Conservation (phyloP, 805 yeast species). For the Aciculoconidium aculeatum region DNA sequence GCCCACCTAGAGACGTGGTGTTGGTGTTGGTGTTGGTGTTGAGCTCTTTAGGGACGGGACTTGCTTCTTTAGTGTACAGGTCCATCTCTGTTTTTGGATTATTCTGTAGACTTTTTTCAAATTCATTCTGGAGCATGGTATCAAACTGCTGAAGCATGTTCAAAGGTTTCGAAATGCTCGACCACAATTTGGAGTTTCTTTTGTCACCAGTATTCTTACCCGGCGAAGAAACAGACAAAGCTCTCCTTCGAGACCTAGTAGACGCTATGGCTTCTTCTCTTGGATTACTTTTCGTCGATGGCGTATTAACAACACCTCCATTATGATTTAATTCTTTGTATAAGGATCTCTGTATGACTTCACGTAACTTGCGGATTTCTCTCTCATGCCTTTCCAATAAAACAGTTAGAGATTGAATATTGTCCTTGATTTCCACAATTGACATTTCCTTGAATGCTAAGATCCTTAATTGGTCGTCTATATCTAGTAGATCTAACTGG, state of each 20-base stretch:
- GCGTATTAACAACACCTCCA: too few species aligned
- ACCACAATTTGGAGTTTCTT: slow-evolving; percentile 23
- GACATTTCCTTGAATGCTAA: slow-evolving; percentile 68
- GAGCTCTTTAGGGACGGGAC: not conserved
- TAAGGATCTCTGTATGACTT: slow-evolving; percentile 40
- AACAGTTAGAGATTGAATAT: slow-evolving; percentile 38
- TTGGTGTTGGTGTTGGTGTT: slow-evolving; percentile 1
- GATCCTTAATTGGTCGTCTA: slow-evolving; percentile 51
- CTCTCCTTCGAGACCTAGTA: slow-evolving; percentile 17
- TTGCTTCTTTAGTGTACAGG: not conserved
- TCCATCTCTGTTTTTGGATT: slow-evolving; percentile 5
- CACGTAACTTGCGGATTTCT: slow-evolving; percentile 48
- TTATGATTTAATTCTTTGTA: slow-evolving; percentile 36
- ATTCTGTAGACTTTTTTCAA: slow-evolving; percentile 38
- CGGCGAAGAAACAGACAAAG: slow-evolving; percentile 9
- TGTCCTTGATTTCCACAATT: slow-evolving; percentile 57
- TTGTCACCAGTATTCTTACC: too few species aligned
- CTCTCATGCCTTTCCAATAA: slow-evolving; percentile 37
- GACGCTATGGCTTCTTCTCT: slow-evolving; percentile 24
- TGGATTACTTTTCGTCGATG: slow-evolving; percentile 19
- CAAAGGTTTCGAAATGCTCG: slow-evolving; percentile 25
- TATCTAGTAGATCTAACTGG: slow-evolving; percentile 25
- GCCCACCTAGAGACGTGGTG: slow-evolving; percentile 3
- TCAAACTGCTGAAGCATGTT: slow-evolving; percentile 63
- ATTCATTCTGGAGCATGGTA: slow-evolving; percentile 56